Evolutionary conservation across 495 filamentous ascomycete species (phyloP).

Genomic region (Xylaria flabelliformis): DNA sequence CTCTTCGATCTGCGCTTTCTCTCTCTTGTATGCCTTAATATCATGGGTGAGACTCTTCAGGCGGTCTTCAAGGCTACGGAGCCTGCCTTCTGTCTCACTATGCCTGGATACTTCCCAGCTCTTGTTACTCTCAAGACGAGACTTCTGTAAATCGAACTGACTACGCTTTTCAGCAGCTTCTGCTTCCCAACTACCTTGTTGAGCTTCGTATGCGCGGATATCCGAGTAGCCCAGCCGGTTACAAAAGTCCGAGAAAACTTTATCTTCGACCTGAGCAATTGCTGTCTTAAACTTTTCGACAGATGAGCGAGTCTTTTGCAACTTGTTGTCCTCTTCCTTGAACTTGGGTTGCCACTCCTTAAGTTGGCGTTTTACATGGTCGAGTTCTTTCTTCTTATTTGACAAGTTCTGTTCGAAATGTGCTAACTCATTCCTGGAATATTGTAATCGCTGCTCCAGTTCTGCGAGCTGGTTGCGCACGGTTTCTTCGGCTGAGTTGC

Average conservation of each 20-base stretch:
- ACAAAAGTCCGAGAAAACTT: constrained; percentile 88
- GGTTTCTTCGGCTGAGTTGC: constrained; percentile 76
- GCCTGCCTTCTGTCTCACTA: constrained; percentile 69
- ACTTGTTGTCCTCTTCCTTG: constrained; percentile 67
- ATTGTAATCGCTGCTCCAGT: constrained; percentile 77
- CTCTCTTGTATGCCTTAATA: constrained; percentile 70
- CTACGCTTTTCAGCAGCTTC: constrained; percentile 85
- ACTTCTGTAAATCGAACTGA: constrained; percentile 84
- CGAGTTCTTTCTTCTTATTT: constrained; percentile 84
- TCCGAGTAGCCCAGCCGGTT: constrained; percentile 82
- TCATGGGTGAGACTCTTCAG: constrained; percentile 68
- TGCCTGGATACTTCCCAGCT: constrained; percentile 77
- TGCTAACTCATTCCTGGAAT: constrained; percentile 75
- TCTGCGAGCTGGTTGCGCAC: constrained; percentile 80
- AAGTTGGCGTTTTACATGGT: constrained; percentile 72
- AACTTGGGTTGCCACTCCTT: constrained; percentile 79
- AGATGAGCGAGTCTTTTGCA: constrained; percentile 68
- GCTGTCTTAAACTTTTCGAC: constrained; percentile 74
- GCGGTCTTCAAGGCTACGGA: constrained; percentile 69
- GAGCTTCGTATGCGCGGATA: constrained; percentile 90
- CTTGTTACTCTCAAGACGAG: constrained; percentile 77
- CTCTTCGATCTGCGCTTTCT: constrained; percentile 77
- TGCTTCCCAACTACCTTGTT: constrained; percentile 89
- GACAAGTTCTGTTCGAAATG: constrained; percentile 84
- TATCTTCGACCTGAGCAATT: constrained; percentile 86